Base-by-base conservation (phyloP, 176 grass and related monocot species). In the Avena eriantha region DNA sequence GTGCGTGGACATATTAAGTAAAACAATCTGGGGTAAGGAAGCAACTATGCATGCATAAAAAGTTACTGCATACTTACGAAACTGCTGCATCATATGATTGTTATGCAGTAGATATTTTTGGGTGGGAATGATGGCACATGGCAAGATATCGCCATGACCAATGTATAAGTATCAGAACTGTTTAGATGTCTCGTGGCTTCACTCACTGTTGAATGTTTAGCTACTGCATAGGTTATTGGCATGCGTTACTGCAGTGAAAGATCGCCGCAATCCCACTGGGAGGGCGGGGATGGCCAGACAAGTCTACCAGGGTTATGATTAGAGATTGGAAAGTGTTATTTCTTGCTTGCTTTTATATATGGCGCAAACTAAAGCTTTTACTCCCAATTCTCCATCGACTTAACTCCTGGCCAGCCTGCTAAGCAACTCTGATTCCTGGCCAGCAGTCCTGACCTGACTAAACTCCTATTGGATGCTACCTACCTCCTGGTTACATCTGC, bases 11-110 rank as follows among this genome's bases (percentile, higher is more conserved):
- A 83, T 78, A 57, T 35, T 76, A 47, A 80, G 66, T 73, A 63
- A 71, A 79, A 84, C 22, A 65, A 77, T 39, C 41, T 77, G 50
- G 53, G 34, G 8, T 67, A 81, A 74, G 48, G 16, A 85, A 74
- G 24, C 43, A 80, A 75, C 19, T 69, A 21, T 3, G 80, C 9
- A 49, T 33, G 16, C 13, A 60, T 4, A 18, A 63, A 17, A 82
- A 69, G 46, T 2, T 12, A 60, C 43, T 65, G 19, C 23, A 23
- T 14, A 10, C 47, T 74, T 84, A 22, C 47, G 63, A 65, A 74
- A 75, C 17, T 55, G 9, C 7, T 63, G 54, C 45, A 80, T 18
- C 18, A 51, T 29, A 17, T 74, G 22, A 49, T 10, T 53, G 73
- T 16, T 29, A 53, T 8, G 31, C 23, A 0, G 22, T 24, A 76